A percentile compares a stretch with the other conserved stretches of the same genome.
Conservation (phyloP, 2,329 filamentous ascomycete species). For the Aspergillus quadrilineatus region DNA sequence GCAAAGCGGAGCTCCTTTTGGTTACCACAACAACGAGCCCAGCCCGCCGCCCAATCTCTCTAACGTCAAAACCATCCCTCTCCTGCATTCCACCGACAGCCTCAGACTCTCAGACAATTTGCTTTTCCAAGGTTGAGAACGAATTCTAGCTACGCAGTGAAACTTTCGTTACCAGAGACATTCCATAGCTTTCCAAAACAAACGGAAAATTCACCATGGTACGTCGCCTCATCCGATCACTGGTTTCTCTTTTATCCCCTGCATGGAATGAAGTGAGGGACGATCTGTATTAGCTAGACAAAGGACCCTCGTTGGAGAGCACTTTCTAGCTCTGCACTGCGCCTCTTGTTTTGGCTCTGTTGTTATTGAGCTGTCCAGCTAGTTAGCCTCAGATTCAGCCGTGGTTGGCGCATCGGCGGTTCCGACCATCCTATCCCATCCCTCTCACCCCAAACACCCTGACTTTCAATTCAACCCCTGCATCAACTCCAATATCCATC, state of each 20-base stretch:
- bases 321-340: neutral
- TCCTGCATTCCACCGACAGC: conserved; percentile 7
- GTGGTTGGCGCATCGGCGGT: conserved; percentile 4
- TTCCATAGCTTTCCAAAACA: conserved; percentile 7
- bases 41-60: conserved; percentile 2
- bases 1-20: neutral
- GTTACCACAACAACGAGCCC: conserved; percentile 26
- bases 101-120: neutral
- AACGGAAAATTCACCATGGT: conserved; percentile 13
- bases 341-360: conserved; percentile 2
- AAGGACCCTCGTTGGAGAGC: neutral
- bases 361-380: neutral
- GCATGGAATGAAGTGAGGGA: conserved; percentile 1
- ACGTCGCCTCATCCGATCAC: conserved; percentile 6
- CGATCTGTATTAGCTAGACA: neutral
- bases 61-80: conserved; percentile 8
- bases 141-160: neutral
- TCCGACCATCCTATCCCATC: conserved; percentile 11
- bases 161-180: conserved; percentile 1
- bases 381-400: conserved; percentile 4
- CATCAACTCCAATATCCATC: conserved; percentile 1
- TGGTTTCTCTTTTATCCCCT: conserved; percentile 5
- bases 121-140: neutral
- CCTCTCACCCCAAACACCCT: conserved; percentile 7
- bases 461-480: neutral